Evolutionary conservation across 2,329 filamentous ascomycete genomes (phyloP).

Genomic region (Fusarium bactridioides): DNA sequence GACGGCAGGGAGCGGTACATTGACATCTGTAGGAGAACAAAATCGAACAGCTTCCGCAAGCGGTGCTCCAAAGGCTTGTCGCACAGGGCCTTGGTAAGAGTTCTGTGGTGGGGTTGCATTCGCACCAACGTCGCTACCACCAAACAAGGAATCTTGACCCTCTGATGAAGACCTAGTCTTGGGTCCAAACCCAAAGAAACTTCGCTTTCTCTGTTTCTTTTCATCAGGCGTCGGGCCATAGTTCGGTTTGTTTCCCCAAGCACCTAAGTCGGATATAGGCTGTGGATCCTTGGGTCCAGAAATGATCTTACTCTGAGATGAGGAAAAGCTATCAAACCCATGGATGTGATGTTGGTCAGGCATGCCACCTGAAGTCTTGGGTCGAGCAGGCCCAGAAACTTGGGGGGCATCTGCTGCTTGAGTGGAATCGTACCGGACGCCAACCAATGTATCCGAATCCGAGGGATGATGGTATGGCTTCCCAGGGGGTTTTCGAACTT

Average conservation of each 20-base stretch:
- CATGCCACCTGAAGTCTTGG: slow-evolving; percentile 48
- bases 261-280: slow-evolving; percentile 81
- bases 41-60: slow-evolving; percentile 86
- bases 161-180: slow-evolving; percentile 68
- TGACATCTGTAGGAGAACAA: slow-evolving; percentile 75
- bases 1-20: slow-evolving; percentile 84
- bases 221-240: slow-evolving; percentile 68
- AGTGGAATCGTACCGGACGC: slow-evolving; percentile 65
- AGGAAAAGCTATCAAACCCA: slow-evolving; percentile 47
- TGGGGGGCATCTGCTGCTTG: slow-evolving; percentile 62
- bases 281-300: slow-evolving; percentile 86
- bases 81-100: slow-evolving; percentile 62
- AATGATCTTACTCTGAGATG: slow-evolving; percentile 63
- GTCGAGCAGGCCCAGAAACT: slow-evolving; percentile 47
- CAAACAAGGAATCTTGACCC: slow-evolving; percentile 63
- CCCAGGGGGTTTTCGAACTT: slow-evolving; percentile 45
- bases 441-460: slow-evolving; percentile 60
- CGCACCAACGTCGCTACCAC: slow-evolving; percentile 56
- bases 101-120: slow-evolving; percentile 54
- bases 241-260: slow-evolving; percentile 83
- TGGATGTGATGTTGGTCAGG: slow-evolving; percentile 48
- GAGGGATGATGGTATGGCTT: slow-evolving; percentile 48
- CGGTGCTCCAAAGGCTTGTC: slow-evolving; percentile 84
- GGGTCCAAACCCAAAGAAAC: slow-evolving; percentile 75
- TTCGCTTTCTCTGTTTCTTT: slow-evolving; percentile 81